phyloP scores from a whole-genome alignment of 805 yeast species.

The Metschnikowia corniflorae region DNA sequence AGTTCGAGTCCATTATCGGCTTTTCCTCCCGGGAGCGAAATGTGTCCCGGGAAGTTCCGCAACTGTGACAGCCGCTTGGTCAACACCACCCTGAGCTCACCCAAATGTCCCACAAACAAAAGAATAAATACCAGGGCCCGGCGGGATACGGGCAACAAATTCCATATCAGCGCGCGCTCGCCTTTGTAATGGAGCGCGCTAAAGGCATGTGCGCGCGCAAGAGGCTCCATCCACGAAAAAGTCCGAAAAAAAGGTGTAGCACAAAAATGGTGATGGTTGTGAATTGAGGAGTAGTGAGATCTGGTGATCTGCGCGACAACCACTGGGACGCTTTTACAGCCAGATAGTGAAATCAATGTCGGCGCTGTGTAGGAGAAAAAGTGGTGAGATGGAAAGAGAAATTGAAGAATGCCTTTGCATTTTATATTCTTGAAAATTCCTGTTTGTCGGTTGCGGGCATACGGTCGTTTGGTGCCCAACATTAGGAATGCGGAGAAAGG shows the following conservation, averaged over 20 bases:
- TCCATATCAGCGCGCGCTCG: slow-evolving; percentile 50
- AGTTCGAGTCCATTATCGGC: slow-evolving; percentile 67
- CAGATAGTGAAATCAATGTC: background rate
- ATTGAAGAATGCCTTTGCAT: too few relatives aligned
- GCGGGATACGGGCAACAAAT: slow-evolving; percentile 57
- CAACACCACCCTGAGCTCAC: slow-evolving; percentile 72
- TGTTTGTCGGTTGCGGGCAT: too few relatives aligned
- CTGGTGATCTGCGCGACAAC: background rate
- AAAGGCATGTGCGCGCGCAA: slow-evolving; percentile 5
- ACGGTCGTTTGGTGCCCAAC: too few relatives aligned
- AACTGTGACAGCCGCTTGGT: slow-evolving; percentile 73
- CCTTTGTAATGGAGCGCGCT: slow-evolving; percentile 29
- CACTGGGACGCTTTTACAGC: too few relatives aligned
- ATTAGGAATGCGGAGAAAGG: too few relatives aligned
- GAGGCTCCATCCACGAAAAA: slow-evolving; percentile 4
- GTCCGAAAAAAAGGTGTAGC: background rate
- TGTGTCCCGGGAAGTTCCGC: slow-evolving; percentile 81
- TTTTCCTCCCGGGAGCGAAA: slow-evolving; percentile 91
- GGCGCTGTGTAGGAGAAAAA: background rate
- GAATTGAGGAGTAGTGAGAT: too few relatives aligned
- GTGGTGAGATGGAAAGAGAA: too few relatives aligned
- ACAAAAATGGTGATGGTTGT: background rate
- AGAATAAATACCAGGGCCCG: slow-evolving; percentile 78
- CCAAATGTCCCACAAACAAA: slow-evolving; percentile 65
- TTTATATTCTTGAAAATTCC: too few relatives aligned